Conservation (phyloP, 495 filamentous ascomycete genomes). For the Neurospora africana region DNA sequence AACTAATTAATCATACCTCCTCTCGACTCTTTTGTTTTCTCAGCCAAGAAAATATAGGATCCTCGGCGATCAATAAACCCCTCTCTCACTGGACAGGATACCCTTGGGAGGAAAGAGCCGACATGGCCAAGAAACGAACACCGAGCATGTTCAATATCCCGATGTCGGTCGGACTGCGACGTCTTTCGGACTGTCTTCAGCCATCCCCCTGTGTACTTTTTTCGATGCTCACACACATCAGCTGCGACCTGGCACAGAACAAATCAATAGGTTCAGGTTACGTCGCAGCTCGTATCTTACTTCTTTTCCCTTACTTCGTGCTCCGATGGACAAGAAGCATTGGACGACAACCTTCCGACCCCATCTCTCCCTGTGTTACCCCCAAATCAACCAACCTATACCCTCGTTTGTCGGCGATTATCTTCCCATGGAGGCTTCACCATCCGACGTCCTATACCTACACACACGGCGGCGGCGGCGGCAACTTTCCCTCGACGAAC, state of each 20-base stretch:
- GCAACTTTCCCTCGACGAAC: neutral
- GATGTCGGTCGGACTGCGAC: neutral
- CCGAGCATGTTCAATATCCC: neutral
- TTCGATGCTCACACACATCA: neutral
- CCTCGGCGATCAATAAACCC: neutral
- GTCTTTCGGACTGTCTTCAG: neutral
- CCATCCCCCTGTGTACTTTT: neutral
- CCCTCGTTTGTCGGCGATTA: neutral
- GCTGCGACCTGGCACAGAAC: neutral
- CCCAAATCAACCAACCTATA: neutral
- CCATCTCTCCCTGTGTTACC: neutral
- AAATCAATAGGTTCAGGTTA: slow-evolving; percentile 11
- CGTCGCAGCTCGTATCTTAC: slow-evolving; percentile 18
- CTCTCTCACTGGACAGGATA: neutral
- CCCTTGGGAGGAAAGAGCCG: neutral
- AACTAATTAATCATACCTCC: neutral
- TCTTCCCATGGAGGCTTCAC: neutral
- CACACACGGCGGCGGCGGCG: neutral
- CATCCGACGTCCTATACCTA: neutral
- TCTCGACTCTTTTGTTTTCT: neutral
- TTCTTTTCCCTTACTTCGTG: neutral
- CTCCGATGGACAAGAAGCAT: neutral
- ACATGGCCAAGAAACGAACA: neutral
- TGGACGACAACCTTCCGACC: neutral
- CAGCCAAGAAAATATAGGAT: neutral